These are phyloP conservation scores for Fraxinus latifolia DNA, from an alignment of 305 asterid species.

Conservation along the genomic window DNA sequence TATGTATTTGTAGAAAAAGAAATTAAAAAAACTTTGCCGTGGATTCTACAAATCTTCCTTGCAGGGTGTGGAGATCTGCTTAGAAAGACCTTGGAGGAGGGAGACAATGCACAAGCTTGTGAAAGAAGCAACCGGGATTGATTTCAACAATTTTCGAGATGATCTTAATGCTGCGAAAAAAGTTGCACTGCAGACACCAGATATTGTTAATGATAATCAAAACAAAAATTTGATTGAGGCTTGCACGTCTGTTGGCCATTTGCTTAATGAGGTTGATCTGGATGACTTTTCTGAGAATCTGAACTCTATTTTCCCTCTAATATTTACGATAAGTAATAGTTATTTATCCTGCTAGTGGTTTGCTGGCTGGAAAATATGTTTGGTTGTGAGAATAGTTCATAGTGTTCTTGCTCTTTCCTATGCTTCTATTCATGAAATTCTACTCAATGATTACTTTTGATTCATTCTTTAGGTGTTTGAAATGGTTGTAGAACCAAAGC, in stretches of 20 bases:
- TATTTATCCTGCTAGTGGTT: conserved; percentile 1
- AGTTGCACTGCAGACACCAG: conserved; percentile 44
- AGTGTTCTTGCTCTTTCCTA: background rate
- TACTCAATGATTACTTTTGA: background rate
- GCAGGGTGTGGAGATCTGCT: conserved; percentile 78
- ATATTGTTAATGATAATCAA: conserved; percentile 34
- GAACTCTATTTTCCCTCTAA: background rate
- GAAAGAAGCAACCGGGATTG: conserved; percentile 82
- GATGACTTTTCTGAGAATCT: conserved; percentile 16
- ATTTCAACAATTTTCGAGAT: conserved; percentile 53
- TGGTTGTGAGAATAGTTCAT: conserved; percentile 8
- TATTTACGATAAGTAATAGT: background rate
- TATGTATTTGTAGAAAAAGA: background rate
- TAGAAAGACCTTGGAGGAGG: conserved; percentile 98
- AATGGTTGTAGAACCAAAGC: conserved; percentile 69
- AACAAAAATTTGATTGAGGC: conserved; percentile 55
- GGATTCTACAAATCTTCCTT: conserved; percentile 13
- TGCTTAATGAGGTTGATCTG: conserved; percentile 78
- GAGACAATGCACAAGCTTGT: conserved; percentile 98
- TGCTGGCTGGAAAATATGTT: conserved; percentile 5
- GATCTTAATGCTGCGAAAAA: conserved; percentile 70
- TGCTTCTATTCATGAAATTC: conserved; percentile 11
- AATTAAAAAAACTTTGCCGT: background rate
- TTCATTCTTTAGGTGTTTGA: conserved; percentile 68
- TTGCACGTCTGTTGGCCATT: conserved; percentile 77